A percentile compares a stretch with the other conserved stretches of the same genome.
Conservation (phyloP, 768 basidiomycete genomes). For the Auricularia heimuer region DNA sequence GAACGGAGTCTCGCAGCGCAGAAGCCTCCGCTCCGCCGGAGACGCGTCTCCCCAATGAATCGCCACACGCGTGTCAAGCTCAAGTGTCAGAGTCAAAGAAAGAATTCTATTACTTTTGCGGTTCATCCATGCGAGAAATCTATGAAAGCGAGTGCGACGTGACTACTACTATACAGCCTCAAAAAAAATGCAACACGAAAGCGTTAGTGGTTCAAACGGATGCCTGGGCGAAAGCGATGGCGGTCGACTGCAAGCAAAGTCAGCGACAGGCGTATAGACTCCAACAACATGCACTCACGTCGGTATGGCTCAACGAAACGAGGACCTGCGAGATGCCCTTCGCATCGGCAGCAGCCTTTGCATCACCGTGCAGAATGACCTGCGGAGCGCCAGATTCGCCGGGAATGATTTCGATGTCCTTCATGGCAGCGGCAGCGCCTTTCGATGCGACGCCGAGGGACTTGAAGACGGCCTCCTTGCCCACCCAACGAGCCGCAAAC, state of each 20-base stretch:
- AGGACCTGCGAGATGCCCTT: slow-evolving; percentile 68
- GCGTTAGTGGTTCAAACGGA: slow-evolving; percentile 19
- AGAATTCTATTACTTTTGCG: neutral
- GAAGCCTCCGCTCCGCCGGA: neutral
- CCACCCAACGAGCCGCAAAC: slow-evolving; percentile 94
- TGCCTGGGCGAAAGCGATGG: slow-evolving; percentile 83
- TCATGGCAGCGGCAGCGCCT: slow-evolving; percentile 91
- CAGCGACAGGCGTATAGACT: slow-evolving; percentile 28
- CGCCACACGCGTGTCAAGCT: neutral
- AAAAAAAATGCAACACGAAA: neutral
- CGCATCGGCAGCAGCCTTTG: slow-evolving; percentile 55
- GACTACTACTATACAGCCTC: neutral
- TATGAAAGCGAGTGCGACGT: neutral
- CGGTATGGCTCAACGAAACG: slow-evolving; percentile 88
- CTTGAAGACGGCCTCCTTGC: slow-evolving; percentile 97
- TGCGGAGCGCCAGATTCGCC: slow-evolving; percentile 68
- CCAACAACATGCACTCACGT: slow-evolving; percentile 19
- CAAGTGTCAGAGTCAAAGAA: neutral
- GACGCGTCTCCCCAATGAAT: neutral
- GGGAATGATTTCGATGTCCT: slow-evolving; percentile 92
- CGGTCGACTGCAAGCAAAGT: slow-evolving; percentile 28
- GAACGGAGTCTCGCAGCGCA: neutral
- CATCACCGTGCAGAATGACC: slow-evolving; percentile 72
- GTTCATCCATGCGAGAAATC: neutral
- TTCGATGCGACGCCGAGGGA: slow-evolving; percentile 81